These are phyloP conservation scores for Cladosporium austrohemisphaericum DNA, from an alignment of 2,329 filamentous ascomycete genomes.

Conservation along the genomic window DNA sequence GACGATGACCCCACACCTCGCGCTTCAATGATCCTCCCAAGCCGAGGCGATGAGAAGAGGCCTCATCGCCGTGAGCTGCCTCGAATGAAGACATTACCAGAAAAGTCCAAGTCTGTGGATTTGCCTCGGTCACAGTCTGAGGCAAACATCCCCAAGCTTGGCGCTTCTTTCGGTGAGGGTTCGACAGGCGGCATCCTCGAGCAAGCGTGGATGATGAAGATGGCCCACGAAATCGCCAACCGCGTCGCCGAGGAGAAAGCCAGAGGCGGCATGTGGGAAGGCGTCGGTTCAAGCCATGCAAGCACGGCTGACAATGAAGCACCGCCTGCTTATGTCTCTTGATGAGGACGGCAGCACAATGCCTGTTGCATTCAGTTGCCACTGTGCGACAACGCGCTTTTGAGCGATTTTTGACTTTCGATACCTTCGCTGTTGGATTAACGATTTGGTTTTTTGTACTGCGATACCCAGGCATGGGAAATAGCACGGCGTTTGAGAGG, in stretches of 20 bases:
- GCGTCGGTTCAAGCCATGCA: background rate
- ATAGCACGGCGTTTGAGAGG: slow-evolving; percentile 6
- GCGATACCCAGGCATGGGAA: slow-evolving; percentile 3
- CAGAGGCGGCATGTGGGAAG: slow-evolving; percentile 24
- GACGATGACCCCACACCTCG: slow-evolving; percentile 17
- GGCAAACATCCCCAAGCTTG: slow-evolving; percentile 24
- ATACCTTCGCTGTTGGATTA: background rate
- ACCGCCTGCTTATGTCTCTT: slow-evolving; percentile 36
- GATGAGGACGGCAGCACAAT: slow-evolving; percentile 11
- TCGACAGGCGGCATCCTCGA: slow-evolving; percentile 58
- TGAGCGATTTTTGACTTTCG: background rate
- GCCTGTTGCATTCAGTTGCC: no score
- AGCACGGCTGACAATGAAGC: slow-evolving; percentile 22
- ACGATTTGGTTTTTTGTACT: background rate
- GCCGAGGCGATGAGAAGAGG: background rate
- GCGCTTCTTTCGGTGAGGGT: slow-evolving; percentile 21
- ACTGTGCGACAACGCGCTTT: background rate
- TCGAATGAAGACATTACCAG: slow-evolving; percentile 21
- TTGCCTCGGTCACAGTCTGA: slow-evolving; percentile 22
- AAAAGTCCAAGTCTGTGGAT: slow-evolving; percentile 6
- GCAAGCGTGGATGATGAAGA: slow-evolving; percentile 85
- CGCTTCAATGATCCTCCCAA: slow-evolving; percentile 11
- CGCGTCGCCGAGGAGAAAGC: slow-evolving; percentile 84
- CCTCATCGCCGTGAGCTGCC: slow-evolving; percentile 19
- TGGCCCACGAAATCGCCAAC: slow-evolving; percentile 85